Conservation (phyloP, 495 filamentous ascomycete genomes). For the Penicillium subrubescens region DNA sequence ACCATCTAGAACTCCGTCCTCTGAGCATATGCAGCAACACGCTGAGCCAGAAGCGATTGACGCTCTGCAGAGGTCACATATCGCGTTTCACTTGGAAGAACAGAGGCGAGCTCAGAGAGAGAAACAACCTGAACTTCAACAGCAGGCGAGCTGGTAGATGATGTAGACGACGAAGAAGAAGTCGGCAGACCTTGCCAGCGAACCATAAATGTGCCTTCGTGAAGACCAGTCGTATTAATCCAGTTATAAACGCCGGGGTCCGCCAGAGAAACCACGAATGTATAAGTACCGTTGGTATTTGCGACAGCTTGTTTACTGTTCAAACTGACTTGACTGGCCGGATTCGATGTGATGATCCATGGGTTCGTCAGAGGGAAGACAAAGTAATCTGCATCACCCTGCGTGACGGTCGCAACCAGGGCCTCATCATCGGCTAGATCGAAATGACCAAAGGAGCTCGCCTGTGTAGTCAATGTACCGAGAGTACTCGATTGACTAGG, state of each 20-base stretch:
- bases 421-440: slow-evolving; percentile 8
- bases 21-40: not conserved
- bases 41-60: not conserved
- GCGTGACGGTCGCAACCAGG: slow-evolving; percentile 18
- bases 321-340: slow-evolving; percentile 1
- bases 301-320: not conserved
- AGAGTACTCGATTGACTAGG: slow-evolving; percentile 21
- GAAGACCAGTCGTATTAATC: slow-evolving; percentile 15
- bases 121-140: not conserved
- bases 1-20: not conserved
- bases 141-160: not conserved
- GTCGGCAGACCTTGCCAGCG: slow-evolving; percentile 17
- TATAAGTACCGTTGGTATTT: slow-evolving; percentile 15
- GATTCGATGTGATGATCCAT: slow-evolving; percentile 14
- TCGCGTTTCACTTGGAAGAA: not conserved
- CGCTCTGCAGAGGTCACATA: not conserved
- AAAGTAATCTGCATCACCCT: slow-evolving; percentile 16
- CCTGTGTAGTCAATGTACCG: slow-evolving; percentile 18
- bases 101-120: not conserved
- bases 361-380: slow-evolving; percentile 18
- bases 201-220: slow-evolving; percentile 21
- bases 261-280: slow-evolving; percentile 12
- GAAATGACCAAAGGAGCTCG: slow-evolving; percentile 24
- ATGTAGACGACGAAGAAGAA: not conserved
- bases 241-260: slow-evolving; percentile 20